Evolutionary conservation across 31 red algal species (phyloP).

Genomic region (Odonthalia washingtoniensis): DNA sequence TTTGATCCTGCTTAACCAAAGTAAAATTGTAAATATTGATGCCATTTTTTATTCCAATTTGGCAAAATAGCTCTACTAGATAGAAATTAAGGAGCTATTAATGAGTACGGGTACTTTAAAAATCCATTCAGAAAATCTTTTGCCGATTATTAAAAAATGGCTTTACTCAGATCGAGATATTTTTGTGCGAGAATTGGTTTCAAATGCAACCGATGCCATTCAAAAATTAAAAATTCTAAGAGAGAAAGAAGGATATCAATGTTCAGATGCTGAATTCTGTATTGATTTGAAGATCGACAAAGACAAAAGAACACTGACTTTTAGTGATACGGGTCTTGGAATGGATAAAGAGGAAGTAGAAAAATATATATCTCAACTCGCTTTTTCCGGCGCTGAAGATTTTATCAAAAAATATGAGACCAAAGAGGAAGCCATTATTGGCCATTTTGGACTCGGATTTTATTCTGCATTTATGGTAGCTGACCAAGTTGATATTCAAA

Average conservation of each 20-base stretch:
- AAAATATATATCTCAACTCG: conserved; percentile 26
- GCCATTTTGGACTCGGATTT: conserved; percentile 65
- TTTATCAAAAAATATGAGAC: conserved; percentile 36
- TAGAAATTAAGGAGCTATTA: neutral
- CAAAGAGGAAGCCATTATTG: conserved; percentile 55
- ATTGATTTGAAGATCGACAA: conserved; percentile 49
- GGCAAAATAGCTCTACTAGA: too few species aligned
- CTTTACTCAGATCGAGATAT: conserved; percentile 55
- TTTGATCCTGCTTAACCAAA: too few species aligned
- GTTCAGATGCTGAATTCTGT: conserved; percentile 6
- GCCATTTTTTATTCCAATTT: too few species aligned
- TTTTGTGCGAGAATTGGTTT: conserved; percentile 62
- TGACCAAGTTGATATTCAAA: conserved; percentile 45
- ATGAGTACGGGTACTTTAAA: neutral
- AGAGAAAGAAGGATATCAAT: conserved; percentile 19
- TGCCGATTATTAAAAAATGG: conserved; percentile 58
- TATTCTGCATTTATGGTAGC: conserved; percentile 66
- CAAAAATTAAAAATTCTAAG: conserved; percentile 32
- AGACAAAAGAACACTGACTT: conserved; percentile 32
- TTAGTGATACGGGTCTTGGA: conserved; percentile 51
- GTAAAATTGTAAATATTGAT: too few species aligned
- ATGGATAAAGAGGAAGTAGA: conserved; percentile 58
- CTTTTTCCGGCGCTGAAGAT: conserved; percentile 48
- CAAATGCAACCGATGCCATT: conserved; percentile 56
- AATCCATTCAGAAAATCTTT: conserved; percentile 38